A percentile compares a stretch with the other conserved stretches of the same genome.
phyloP scores from a whole-genome alignment of 768 basidiomycete genomes.

The Russula earlei region DNA sequence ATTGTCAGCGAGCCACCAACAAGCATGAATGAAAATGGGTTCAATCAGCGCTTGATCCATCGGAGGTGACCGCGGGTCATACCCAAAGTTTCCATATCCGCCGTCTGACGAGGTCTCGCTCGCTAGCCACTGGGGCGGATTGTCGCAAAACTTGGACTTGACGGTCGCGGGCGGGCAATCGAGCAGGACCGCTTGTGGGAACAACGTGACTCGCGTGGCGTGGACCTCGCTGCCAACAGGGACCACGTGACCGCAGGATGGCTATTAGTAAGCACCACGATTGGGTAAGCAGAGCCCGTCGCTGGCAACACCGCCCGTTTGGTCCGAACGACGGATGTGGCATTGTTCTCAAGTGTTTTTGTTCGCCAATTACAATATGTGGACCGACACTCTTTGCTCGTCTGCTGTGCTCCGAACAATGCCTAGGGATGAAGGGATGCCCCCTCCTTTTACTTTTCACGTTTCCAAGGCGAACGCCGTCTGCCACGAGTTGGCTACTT shows the following conservation, averaged over 20 bases:
- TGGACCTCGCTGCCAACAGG: too few species aligned
- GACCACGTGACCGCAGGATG: not conserved
- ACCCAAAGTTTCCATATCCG: too few species aligned
- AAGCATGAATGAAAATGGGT: too few species aligned
- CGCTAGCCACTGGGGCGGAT: too few species aligned
- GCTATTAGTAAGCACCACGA: not conserved
- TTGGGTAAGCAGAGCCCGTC: not conserved
- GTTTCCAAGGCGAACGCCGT: slow-evolving; percentile 13
- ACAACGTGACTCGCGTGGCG: too few species aligned
- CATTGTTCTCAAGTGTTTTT: slow-evolving; percentile 14
- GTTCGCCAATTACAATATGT: slow-evolving; percentile 3
- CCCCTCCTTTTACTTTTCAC: not conserved
- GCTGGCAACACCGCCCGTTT: not conserved
- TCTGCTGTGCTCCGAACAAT: slow-evolving; percentile 3
- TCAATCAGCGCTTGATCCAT: too few species aligned
- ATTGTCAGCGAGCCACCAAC: too few species aligned
- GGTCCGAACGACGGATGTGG: not conserved
- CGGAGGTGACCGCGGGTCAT: too few species aligned
- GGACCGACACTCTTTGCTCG: not conserved
- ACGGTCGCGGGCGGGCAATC: too few species aligned
- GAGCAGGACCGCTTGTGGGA: too few species aligned
- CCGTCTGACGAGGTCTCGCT: too few species aligned
- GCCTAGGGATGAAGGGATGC: not conserved
- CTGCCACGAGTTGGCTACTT: slow-evolving; percentile 14
- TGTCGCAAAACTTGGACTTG: too few species aligned